Base-by-base conservation (phyloP, 441 rosid genomes). In the Pelargonium myrrhifolium region DNA sequence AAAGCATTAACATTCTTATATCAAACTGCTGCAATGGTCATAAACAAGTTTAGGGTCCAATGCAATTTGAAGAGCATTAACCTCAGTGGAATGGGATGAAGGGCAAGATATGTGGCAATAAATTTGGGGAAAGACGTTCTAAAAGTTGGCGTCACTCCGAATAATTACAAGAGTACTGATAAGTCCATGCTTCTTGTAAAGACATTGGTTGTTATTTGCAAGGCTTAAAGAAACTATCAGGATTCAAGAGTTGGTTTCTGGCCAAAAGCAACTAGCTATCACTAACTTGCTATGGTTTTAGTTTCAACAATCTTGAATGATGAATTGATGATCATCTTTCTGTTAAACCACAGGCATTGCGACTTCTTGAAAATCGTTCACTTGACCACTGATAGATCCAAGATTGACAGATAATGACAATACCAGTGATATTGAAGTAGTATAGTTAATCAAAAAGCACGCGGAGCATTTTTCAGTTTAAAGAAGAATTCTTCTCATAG, bases 71-170 rank as follows among this genome's bases (percentile, higher is more conserved):
- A 81, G 77, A 87, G 85, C 79, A 65, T 87, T 71, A 81, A 78
- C 77, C 74, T 86, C 59, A 80, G 89, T 1, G 93, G 93, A 21
- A 86, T 87, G 90, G 93, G 93, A 0, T 87, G 90, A 69, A 84
- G 88, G n/a, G 88, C 88, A 0, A 83, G 84, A 24, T 59, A 78
- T 56, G 51, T 82, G 45, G 79, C 88, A 0, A 72, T 77, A 61
- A 75, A 78, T 61, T 67, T 84, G 6, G 88, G 72, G 0, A 84
- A 77, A 72, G 85, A 84, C 64, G 85, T 84, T 1, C 81, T 82
- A 62, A 77, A 76, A 72, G 79, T 80, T 40, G 82, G 74, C 51
- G 89, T 86, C 9, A 71, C 82, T 66, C 79, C 87, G 0, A 83
- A 77, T 68, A 82, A 80, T 22, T 45, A 45, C 53, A 14, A 6